Conservation (phyloP, 352 stramenopile genomes). For the Phytophthora quininea region DNA sequence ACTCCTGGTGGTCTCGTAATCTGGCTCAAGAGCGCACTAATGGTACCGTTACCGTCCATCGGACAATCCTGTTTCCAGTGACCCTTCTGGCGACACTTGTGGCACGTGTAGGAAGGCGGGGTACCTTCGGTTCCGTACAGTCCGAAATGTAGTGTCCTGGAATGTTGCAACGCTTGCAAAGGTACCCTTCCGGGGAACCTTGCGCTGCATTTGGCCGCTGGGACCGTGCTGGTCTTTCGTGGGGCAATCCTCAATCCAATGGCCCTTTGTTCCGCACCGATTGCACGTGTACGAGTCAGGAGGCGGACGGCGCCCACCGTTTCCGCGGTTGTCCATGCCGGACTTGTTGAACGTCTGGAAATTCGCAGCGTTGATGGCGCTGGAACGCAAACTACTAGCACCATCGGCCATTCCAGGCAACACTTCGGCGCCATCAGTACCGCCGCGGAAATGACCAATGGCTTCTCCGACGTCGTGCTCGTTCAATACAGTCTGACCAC, state of each 20-base stretch:
- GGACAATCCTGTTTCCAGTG: conserved; percentile 91
- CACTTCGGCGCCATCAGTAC: conserved; percentile 46
- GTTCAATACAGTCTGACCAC: conserved; percentile 70
- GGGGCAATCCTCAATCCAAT: conserved; percentile 90
- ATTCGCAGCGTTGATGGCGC: conserved; percentile 72
- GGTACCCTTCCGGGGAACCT: conserved; percentile 77
- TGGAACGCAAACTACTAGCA: conserved; percentile 57
- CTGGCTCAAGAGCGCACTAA: conserved; percentile 50
- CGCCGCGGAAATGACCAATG: conserved; percentile 31
- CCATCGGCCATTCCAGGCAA: conserved; percentile 76
- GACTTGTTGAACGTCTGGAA: conserved; percentile 73
- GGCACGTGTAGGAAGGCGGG: conserved; percentile 83
- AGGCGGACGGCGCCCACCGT: conserved; percentile 55
- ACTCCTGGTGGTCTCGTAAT: conserved; percentile 33
- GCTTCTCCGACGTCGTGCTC: conserved; percentile 59
- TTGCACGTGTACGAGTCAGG: conserved; percentile 90
- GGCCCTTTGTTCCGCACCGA: conserved; percentile 81
- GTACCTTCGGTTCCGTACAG: conserved; percentile 85
- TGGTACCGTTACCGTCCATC: conserved; percentile 67
- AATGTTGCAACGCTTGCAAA: conserved; percentile 88
- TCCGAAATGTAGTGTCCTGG: conserved; percentile 89
- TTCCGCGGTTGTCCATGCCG: conserved; percentile 29
- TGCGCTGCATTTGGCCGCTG: conserved; percentile 40
- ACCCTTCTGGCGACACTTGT: conserved; percentile 88
- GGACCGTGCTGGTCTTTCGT: conserved; percentile 72